Base-by-base conservation (phyloP, 352 stramenopile species). In the Globisporangium rhizosaccharum region DNA sequence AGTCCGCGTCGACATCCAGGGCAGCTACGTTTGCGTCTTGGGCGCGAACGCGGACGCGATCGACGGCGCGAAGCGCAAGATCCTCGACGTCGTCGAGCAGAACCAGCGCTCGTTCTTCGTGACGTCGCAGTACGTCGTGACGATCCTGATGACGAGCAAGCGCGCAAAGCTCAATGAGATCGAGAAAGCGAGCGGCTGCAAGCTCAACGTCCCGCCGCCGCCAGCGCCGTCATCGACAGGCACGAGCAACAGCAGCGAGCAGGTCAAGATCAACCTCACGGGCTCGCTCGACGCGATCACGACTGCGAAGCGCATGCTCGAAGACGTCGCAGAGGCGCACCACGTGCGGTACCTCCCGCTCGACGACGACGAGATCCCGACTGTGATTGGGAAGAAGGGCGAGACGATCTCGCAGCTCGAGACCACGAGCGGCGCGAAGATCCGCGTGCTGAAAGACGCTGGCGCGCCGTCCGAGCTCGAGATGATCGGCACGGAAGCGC, bases 301-400 rank as follows among this genome's bases (percentile, higher is more conserved):
- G 30, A 73, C 70, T n/a, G 80, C 78, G 18, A 90, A 87, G 69
- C 56, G 70, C 11, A 57, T 73, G 59, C 66, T 92, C 0, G 76
- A 88, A 57, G 66, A 71, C 30, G 58, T 92, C 2, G 80, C 87
- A 28, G 79, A 88, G 20, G 71, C 63, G 0, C 71, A 92, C 51
- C 68, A 85, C 48, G 81, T 90, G 48, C 70, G 71, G 5, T 90
- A 90, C 47, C 36, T 89, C 37, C 83, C 83, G 10, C 58, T 92
- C 7, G 83, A 92, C 64, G 55, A 80, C 23, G 83, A 92, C 61
- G 83, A 92, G 63, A 80, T 92, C 49, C 68, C 83, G 10, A 86
- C 66, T 41, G 71, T 92, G 9, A 90, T 92, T 42, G 83, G 83
- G 25, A 87, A 88, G 68, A 90, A 90, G 55, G 83, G 83, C 14